Conservation (phyloP, 257 asterid species). For the Striga asiatica region DNA sequence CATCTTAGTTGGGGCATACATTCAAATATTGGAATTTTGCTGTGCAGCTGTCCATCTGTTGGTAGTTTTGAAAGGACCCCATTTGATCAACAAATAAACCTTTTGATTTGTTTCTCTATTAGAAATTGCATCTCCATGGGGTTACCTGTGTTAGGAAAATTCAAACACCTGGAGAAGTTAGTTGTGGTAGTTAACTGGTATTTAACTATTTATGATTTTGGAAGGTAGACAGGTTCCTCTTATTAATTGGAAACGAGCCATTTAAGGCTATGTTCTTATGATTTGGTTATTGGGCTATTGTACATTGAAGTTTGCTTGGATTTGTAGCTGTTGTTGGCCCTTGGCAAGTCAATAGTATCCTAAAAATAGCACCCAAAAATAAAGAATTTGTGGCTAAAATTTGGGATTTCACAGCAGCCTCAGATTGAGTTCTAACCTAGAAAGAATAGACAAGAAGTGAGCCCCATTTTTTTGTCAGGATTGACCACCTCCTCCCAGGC, state of each 20-base stretch:
- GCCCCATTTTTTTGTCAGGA: neutral
- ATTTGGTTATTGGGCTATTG: neutral
- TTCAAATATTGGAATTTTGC: too few species aligned
- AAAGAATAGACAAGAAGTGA: neutral
- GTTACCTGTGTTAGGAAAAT: too few species aligned
- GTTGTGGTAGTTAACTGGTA: too few species aligned
- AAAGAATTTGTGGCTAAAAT: slow-evolving; percentile 29
- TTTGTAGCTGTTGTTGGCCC: neutral
- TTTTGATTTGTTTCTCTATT: too few species aligned
- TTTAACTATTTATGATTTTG: too few species aligned
- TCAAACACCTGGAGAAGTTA: too few species aligned
- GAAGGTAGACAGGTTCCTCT: neutral
- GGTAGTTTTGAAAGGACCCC: too few species aligned
- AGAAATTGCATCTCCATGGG: neutral
- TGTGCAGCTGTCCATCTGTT: too few species aligned
- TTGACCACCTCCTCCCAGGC: slow-evolving; percentile 5
- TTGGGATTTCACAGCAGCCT: slow-evolving; percentile 26
- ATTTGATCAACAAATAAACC: neutral
- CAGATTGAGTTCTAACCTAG: slow-evolving; percentile 14
- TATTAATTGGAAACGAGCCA: neutral
- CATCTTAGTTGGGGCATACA: neutral
- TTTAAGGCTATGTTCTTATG: neutral
- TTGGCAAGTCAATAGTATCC: neutral
- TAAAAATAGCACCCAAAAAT: neutral
- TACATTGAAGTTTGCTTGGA: neutral